phyloP scores from a whole-genome alignment of 2,329 filamentous ascomycete genomes.

The Clarireedia sp. region DNA sequence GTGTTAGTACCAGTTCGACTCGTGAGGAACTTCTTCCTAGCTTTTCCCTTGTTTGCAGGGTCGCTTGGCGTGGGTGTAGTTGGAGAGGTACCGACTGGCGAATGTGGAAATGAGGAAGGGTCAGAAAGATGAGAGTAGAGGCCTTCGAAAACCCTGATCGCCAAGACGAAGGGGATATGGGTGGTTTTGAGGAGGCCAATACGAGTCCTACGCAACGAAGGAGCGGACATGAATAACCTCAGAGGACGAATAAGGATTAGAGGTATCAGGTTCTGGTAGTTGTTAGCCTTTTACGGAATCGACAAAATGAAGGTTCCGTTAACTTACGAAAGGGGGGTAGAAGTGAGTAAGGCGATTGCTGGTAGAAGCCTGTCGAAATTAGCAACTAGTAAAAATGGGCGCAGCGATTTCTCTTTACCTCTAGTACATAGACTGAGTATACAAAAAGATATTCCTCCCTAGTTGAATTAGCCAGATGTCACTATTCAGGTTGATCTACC shows the following conservation, averaged over 20 bases:
- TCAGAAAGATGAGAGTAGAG: conserved; percentile 19
- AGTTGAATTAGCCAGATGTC: neutral
- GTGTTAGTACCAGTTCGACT: conserved; percentile 15
- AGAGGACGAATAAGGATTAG: conserved; percentile 65
- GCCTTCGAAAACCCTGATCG: conserved; percentile 50
- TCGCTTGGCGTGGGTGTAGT: conserved; percentile 6
- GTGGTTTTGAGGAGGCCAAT: conserved; percentile 56
- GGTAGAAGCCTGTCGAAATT: conserved; percentile 46
- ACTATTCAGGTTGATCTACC: neutral
- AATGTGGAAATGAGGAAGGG: conserved; percentile 14
- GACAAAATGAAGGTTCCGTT: no score
- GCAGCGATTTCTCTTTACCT: conserved; percentile 25
- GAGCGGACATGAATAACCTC: conserved; percentile 57
- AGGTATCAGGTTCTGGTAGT: conserved; percentile 56
- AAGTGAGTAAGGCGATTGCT: conserved; percentile 63
- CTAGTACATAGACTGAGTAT: conserved; percentile 57
- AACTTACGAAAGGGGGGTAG: conserved; percentile 49
- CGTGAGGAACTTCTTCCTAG: conserved; percentile 12
- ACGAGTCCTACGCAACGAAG: conserved; percentile 53
- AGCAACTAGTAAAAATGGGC: neutral
- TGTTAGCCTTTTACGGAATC: no score
- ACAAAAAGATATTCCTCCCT: conserved; percentile 74
- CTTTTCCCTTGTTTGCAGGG: conserved; percentile 4
- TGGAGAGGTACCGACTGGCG: conserved; percentile 1
- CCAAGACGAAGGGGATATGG: conserved; percentile 59